These are phyloP conservation scores for Jamesozyma piceae DNA, from an alignment of 805 yeast genomes.

Conservation along the genomic window DNA sequence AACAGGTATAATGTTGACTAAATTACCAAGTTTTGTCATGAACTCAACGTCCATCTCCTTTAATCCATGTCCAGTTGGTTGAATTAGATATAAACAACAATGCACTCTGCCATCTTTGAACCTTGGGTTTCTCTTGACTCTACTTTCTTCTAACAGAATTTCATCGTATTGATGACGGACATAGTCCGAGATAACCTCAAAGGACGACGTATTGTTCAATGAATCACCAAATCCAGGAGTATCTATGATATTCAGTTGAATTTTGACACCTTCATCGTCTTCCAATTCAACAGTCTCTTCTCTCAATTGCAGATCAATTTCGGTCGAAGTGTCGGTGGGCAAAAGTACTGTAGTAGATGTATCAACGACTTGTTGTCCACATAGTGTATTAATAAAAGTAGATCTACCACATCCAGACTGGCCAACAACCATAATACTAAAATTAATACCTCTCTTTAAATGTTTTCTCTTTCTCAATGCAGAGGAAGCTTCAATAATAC, in stretches of 20 bases:
- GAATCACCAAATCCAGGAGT: slow-evolving; percentile 80
- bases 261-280: slow-evolving; percentile 78
- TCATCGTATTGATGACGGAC: slow-evolving; percentile 78
- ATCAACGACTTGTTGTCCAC: slow-evolving; percentile 81
- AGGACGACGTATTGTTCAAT: slow-evolving; percentile 57
- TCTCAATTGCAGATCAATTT: slow-evolving; percentile 52
- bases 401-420: slow-evolving; percentile 83
- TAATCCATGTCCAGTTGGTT: slow-evolving; percentile 78
- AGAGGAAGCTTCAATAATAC: slow-evolving; percentile 42
- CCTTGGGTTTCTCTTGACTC: slow-evolving; percentile 76
- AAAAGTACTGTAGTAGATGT: slow-evolving; percentile 49
- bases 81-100: slow-evolving; percentile 63
- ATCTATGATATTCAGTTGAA: slow-evolving; percentile 64
- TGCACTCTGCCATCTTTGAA: slow-evolving; percentile 80
- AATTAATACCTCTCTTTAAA: slow-evolving; percentile 73
- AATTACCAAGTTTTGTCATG: slow-evolving; percentile 66
- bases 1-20: slow-evolving; percentile 79
- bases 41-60: slow-evolving; percentile 69
- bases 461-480: slow-evolving; percentile 67
- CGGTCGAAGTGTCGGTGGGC: slow-evolving; percentile 43
- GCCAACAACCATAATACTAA: slow-evolving; percentile 81
- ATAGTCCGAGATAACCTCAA: slow-evolving; percentile 65
- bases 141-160: slow-evolving; percentile 67
- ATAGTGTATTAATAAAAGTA: slow-evolving; percentile 83
- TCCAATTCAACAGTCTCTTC: slow-evolving; percentile 78